A percentile compares a stretch with the other conserved stretches of the same genome.
Conservation (phyloP, 2,329 filamentous ascomycete genomes). For the Neonectria sp. region DNA sequence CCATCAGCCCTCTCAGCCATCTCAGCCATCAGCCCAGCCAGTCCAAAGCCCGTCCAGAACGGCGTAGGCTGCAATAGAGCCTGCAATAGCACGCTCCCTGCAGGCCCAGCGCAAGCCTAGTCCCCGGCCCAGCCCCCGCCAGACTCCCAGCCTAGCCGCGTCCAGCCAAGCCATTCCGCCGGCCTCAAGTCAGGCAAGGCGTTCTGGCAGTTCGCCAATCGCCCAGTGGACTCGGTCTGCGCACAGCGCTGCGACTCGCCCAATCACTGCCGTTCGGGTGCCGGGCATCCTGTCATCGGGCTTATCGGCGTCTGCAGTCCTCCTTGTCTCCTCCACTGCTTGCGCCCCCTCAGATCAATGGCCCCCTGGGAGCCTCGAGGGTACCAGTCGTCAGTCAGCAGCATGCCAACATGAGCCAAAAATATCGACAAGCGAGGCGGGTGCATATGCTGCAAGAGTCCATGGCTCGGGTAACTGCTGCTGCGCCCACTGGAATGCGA, state of each 20-base stretch:
- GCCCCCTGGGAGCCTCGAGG: no score
- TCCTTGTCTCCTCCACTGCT: no score
- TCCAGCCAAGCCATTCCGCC: constrained; percentile 37
- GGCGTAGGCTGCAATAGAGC: constrained; percentile 1
- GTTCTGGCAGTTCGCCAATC: constrained; percentile 30
- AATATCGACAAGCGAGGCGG: constrained; percentile 1
- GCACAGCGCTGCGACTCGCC: neutral
- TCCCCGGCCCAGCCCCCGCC: constrained; percentile 38
- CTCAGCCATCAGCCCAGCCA: constrained; percentile 26
- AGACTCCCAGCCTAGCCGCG: constrained; percentile 40
- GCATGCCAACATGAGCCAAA: neutral
- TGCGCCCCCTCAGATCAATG: neutral
- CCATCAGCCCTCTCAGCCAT: constrained; percentile 24
- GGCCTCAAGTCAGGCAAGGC: constrained; percentile 35
- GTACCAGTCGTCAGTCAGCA: neutral
- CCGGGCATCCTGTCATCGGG: neutral
- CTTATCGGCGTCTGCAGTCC: constrained; percentile 1
- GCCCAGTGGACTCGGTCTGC: constrained; percentile 23
- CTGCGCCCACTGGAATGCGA: constrained; percentile 8
- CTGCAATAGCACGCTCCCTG: constrained; percentile 13
- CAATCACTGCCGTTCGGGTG: neutral
- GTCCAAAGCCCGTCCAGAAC: neutral
- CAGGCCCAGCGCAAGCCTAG: constrained; percentile 33
- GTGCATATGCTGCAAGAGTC: neutral
- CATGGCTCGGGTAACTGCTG: constrained; percentile 3